These are phyloP conservation scores for Orobanche coerulescens DNA, from an alignment of 257 asterid species.

Conservation along the genomic window DNA sequence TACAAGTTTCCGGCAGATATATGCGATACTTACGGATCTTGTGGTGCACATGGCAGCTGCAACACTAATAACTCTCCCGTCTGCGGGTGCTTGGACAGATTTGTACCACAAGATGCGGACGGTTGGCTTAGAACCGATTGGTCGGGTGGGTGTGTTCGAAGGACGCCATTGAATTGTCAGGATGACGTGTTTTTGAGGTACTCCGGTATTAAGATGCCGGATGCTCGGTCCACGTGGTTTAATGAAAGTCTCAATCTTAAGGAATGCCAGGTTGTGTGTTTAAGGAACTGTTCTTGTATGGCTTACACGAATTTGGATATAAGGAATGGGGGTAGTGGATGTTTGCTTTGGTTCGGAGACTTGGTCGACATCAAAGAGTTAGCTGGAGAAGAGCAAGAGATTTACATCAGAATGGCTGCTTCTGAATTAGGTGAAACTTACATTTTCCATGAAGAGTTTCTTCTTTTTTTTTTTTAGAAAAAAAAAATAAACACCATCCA, in stretches of 20 bases:
- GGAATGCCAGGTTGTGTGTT: constrained; percentile 26
- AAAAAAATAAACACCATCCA: too few species aligned
- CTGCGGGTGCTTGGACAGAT: constrained; percentile 30
- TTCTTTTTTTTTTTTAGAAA: too few species aligned
- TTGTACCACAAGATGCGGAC: constrained; percentile 8
- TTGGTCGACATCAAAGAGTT: constrained; percentile 24
- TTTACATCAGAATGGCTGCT: constrained; percentile 26
- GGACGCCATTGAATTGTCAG: constrained; percentile 14
- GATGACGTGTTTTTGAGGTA: constrained; percentile 19
- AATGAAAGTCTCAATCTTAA: constrained; percentile 17
- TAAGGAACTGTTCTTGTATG: constrained; percentile 26
- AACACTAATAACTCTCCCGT: constrained; percentile 7
- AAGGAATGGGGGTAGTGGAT: constrained; percentile 22
- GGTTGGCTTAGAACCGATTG: constrained; percentile 14
- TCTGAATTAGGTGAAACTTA: constrained; percentile 22
- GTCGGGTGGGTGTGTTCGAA: constrained; percentile 20
- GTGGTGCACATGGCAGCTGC: constrained; percentile 35
- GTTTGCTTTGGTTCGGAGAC: constrained; percentile 33
- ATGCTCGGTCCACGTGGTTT: constrained; percentile 16
- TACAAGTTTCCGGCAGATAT: constrained; percentile 17
- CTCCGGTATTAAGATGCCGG: constrained; percentile 23
- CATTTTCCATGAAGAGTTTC: too few species aligned
- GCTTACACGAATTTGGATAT: constrained; percentile 31
- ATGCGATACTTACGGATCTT: constrained; percentile 28
- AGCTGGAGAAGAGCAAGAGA: constrained; percentile 6